Evolutionary conservation across 768 basidiomycete species (phyloP), one percentile per base, ranked within the genome.

Genomic region (Leccinum imitatum): DNA sequence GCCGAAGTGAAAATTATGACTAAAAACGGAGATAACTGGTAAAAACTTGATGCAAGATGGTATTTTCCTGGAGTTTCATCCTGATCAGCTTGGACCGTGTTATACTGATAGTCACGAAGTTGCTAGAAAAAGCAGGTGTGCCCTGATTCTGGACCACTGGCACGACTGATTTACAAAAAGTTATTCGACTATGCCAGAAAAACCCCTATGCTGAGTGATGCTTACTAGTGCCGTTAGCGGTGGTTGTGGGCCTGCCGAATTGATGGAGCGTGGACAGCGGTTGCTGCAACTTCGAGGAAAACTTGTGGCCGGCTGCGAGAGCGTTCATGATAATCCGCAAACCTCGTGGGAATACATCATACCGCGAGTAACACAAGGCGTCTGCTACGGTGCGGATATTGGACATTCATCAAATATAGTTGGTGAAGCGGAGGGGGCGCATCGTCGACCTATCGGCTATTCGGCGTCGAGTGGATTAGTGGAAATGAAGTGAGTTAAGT

Each of bases 381-480:
- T 59, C 47, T 56, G 59, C 61, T 68, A 69, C 60, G 67, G 69
- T 50, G 69, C 66, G 67, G 69, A 69, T 56, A 70, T 69, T 70
- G 68, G 55, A 46, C 68, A 64, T 48, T n/a, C 50, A 51, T 64
- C 46, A 67, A 59, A 57, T 53, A 44, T 27, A 57, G 50, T 59
- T 31, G 54, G 56, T 35, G 58, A 51, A 55, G 59, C 54, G 55
- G 57, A 46, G 30, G 44, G 39, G 30, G 57, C 46, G 50, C 59
- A 52, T 63, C 50, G 50, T 55, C 41, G 58, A 63, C 53, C 57
- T 23, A 62, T 61, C 63, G 67, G 67, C 47, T 69, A 58, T 44
- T 70, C 68, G 68, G 67, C 1, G 17, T 51, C 23, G 59, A 47
- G 67, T 66, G 68, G 66, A 58, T 69, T 53, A 35, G 19, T 19